Conservation (phyloP, 2,329 filamentous ascomycete genomes). For the Purpureocillium lavendulum region DNA sequence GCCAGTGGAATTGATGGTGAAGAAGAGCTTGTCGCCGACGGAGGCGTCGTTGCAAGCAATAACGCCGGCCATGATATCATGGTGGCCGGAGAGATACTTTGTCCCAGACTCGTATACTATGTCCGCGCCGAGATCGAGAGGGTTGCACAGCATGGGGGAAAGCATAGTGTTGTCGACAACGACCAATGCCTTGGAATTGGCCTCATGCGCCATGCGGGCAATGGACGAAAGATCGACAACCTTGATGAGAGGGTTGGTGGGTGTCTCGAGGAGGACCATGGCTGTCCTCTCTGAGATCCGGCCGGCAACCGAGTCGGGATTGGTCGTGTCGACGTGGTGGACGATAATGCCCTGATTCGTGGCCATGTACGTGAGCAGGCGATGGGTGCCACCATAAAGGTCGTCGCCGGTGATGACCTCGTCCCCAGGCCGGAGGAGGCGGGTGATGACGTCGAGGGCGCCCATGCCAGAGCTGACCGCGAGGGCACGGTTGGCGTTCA, state of each 20-base stretch:
- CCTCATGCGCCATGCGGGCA: constrained; percentile 64
- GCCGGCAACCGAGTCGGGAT: constrained; percentile 58
- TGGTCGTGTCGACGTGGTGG: constrained; percentile 92
- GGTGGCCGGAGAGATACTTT: constrained; percentile 95
- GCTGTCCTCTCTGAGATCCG: constrained; percentile 73
- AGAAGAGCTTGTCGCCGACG: constrained; percentile 85
- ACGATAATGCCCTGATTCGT: constrained; percentile 87
- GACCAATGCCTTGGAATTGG: constrained; percentile 72
- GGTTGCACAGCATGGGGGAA: constrained; percentile 87
- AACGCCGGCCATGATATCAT: constrained; percentile 98
- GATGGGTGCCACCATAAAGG: constrained; percentile 90
- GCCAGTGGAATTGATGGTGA: constrained; percentile 93
- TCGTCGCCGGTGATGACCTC: constrained; percentile 97
- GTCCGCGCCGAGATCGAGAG: constrained; percentile 87
- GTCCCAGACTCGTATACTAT: constrained; percentile 97
- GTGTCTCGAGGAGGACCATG: constrained; percentile 93
- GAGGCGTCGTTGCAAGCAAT: constrained; percentile 79
- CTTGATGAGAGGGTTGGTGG: constrained; percentile 97
- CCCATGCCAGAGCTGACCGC: constrained; percentile 97
- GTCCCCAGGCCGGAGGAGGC: constrained; percentile 82
- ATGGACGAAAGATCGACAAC: constrained; percentile 87
- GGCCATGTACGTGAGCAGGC: constrained; percentile 84
- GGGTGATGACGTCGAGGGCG: constrained; percentile 90
- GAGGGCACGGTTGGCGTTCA: constrained; percentile 85
- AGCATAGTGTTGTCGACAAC: constrained; percentile 99